These are phyloP conservation scores for Eragrostis curvula DNA, from an alignment of 176 grass and related monocot genomes.

Conservation along the genomic window DNA sequence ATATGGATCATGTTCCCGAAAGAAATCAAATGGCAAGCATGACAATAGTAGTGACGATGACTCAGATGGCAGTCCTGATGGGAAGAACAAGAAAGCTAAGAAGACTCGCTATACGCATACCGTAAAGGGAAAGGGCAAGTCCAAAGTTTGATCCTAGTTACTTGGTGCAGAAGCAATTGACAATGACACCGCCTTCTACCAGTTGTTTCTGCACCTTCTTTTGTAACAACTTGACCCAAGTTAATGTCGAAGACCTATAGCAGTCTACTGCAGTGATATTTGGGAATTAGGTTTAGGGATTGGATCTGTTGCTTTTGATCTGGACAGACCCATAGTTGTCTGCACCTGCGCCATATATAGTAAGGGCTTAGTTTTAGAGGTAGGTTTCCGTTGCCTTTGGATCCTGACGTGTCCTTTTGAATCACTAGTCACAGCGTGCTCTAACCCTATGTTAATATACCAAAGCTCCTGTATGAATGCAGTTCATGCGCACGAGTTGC, in stretches of 20 bases:
- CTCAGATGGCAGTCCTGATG: slow-evolving; percentile 42
- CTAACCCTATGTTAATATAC: background rate
- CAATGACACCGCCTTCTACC: background rate
- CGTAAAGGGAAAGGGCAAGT: slow-evolving; percentile 61
- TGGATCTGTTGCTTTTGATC: slow-evolving; percentile 25
- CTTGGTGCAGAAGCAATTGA: slow-evolving; percentile 7
- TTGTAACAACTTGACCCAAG: slow-evolving; percentile 1
- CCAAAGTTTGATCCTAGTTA: slow-evolving; percentile 37
- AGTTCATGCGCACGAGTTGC: background rate
- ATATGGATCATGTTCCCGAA: slow-evolving; percentile 51
- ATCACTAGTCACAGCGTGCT: background rate
- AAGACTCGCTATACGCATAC: slow-evolving; percentile 57
- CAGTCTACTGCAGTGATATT: background rate
- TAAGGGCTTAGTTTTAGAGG: background rate
- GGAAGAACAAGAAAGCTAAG: slow-evolving; percentile 67
- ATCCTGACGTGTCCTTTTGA: background rate
- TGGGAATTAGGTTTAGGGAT: slow-evolving; percentile 4
- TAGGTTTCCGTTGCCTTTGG: slow-evolving; percentile 29
- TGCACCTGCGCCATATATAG: no score
- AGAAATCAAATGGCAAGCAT: slow-evolving; percentile 64
- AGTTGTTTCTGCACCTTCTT: background rate
- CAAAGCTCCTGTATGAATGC: background rate
- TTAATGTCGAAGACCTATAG: background rate
- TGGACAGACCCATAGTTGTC: background rate
- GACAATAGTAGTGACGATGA: slow-evolving; percentile 63